A percentile compares a stretch with the other conserved stretches of the same genome.
phyloP scores from a whole-genome alignment of 2,329 filamentous ascomycete genomes.

The Coniochaeta prunicola region DNA sequence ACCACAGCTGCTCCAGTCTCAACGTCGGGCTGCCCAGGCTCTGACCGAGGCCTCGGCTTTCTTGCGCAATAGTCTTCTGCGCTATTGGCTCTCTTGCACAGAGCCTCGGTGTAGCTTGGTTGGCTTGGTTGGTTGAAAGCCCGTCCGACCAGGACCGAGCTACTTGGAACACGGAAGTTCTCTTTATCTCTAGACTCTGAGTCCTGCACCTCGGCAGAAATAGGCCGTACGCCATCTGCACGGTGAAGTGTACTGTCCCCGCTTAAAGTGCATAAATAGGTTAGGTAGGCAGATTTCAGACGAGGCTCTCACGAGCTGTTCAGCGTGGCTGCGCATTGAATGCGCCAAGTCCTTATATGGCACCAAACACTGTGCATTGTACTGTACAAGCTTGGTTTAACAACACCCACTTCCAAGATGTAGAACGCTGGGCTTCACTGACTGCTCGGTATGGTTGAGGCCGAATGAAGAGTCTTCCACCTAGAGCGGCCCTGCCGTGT shows the following conservation, averaged over 20 bases:
- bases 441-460: no score
- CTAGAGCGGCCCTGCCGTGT: not conserved
- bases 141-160: no score
- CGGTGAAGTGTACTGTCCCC: not conserved
- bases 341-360: not conserved
- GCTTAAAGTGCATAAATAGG: not conserved
- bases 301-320: not conserved
- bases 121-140: no score
- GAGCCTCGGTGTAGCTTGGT: no score
- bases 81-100: no score
- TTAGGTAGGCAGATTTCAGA: not conserved
- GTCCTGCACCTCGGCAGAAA: not conserved
- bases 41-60: not conserved
- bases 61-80: no score
- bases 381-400: no score
- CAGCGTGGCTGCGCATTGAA: not conserved
- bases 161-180: not conserved
- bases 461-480: no score
- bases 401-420: no score
- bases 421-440: no score
- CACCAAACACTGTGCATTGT: not conserved
- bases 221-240: not conserved
- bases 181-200: not conserved
- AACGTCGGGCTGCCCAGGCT: not conserved
- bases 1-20: not conserved